These are phyloP conservation scores for Aspergillus nidulans DNA, from an alignment of 495 filamentous ascomycete species.

Conservation along the genomic window DNA sequence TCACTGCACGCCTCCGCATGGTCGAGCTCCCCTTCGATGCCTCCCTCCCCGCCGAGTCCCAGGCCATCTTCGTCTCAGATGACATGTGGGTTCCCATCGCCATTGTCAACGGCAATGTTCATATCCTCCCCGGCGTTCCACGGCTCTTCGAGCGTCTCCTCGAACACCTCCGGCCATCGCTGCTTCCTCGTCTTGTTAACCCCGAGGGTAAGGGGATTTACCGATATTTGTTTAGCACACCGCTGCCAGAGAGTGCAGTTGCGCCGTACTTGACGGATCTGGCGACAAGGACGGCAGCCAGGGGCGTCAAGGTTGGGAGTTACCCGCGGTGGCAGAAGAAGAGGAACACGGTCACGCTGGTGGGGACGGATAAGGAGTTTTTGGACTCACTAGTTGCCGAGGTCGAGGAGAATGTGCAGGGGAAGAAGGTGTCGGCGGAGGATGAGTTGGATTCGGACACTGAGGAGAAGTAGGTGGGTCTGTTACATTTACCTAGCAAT, in stretches of 20 bases:
- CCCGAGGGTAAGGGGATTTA: constrained; percentile 75
- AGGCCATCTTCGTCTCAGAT: constrained; percentile 73
- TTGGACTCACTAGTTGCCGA: constrained; percentile 58
- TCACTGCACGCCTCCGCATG: constrained; percentile 84
- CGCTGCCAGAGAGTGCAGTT: constrained; percentile 77
- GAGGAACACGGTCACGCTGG: constrained; percentile 85
- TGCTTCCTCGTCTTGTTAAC: constrained; percentile 66
- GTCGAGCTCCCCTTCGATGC: constrained; percentile 76
- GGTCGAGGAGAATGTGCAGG: constrained; percentile 59
- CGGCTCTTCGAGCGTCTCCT: constrained; percentile 75
- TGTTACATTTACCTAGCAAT: neutral
- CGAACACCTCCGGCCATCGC: constrained; percentile 63
- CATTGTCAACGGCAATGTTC: constrained; percentile 85
- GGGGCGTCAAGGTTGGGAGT: constrained; percentile 90
- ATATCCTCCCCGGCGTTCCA: constrained; percentile 90
- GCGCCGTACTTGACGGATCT: constrained; percentile 78
- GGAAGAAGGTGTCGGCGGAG: constrained; percentile 50
- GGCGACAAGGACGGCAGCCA: constrained; percentile 61
- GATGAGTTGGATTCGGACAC: constrained; percentile 53
- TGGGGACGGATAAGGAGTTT: constrained; percentile 63
- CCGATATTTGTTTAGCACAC: constrained; percentile 79
- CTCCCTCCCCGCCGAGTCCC: constrained; percentile 51
- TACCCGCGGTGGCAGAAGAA: constrained; percentile 91
- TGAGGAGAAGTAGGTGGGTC: constrained; percentile 17
- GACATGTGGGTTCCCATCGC: constrained; percentile 86